Conservation (phyloP, 306 rosid genomes). For the Trifolium pratense region DNA sequence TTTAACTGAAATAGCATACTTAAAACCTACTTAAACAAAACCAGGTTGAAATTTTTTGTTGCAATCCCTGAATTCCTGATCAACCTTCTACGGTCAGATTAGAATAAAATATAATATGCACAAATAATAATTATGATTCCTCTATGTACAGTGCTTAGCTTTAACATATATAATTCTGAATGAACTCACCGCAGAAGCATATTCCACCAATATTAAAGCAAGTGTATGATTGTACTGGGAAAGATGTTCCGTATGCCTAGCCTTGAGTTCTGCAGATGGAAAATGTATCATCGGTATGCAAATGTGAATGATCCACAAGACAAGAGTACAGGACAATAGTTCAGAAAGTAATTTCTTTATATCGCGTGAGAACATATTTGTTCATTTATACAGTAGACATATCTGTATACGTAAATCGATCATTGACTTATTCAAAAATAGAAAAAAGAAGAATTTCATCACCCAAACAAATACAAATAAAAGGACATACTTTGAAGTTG, state of each 20-base stretch:
- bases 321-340: neutral
- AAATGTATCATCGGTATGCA: neutral
- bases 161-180: neutral
- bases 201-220: constrained; percentile 71
- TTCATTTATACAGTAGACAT: neutral
- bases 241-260: constrained; percentile 31
- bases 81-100: constrained; percentile 23
- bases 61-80: constrained; percentile 14
- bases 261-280: constrained; percentile 57
- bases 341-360: constrained; percentile 1
- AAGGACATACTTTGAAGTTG: neutral
- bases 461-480: neutral
- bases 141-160: neutral
- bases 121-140: no score
- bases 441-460: constrained; percentile 3
- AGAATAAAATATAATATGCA: no score
- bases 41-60: constrained; percentile 12
- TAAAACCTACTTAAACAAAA: constrained; percentile 10
- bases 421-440: constrained; percentile 1
- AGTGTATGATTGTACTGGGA: constrained; percentile 74
- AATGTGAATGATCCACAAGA: constrained; percentile 32
- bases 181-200: constrained; percentile 83
- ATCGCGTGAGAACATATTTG: constrained; percentile 1
- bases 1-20: neutral
- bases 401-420: neutral